These are phyloP conservation scores for Kickxella alabastrina DNA, from an alignment of 192 early-diverging fungal species.

Conservation along the genomic window DNA sequence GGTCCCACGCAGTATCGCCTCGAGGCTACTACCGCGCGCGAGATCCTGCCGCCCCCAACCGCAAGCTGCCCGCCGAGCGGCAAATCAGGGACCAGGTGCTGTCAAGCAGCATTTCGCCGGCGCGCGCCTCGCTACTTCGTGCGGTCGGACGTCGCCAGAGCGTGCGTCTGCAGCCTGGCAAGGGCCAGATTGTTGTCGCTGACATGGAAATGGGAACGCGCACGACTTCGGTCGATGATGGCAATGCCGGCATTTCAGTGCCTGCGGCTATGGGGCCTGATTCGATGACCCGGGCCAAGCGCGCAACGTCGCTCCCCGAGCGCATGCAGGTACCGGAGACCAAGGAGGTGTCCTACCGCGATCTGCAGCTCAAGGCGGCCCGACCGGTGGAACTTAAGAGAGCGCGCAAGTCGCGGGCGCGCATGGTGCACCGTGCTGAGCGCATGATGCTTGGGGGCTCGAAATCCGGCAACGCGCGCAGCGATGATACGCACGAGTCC, in stretches of 20 bases:
- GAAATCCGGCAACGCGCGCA: slow-evolving; percentile 4
- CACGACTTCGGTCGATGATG: slow-evolving; percentile 5
- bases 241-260: slow-evolving; percentile 9
- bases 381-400: slow-evolving; percentile 21
- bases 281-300: slow-evolving; percentile 32
- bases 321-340: slow-evolving; percentile 50
- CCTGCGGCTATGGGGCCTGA: slow-evolving; percentile 18
- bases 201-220: slow-evolving; percentile 29
- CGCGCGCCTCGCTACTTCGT: slow-evolving; percentile 45
- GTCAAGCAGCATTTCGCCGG: slow-evolving; percentile 34
- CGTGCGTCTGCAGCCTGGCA: slow-evolving; percentile 48
- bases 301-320: slow-evolving; percentile 47
- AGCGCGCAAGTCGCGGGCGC: slow-evolving; percentile 21
- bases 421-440: slow-evolving; percentile 38
- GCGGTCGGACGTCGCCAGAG: slow-evolving; percentile 51
- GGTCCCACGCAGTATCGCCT: slow-evolving; percentile 17
- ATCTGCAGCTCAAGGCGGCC: slow-evolving; percentile 40
- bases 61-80: slow-evolving; percentile 22
- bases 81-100: not conserved
- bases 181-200: slow-evolving; percentile 48
- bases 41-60: slow-evolving; percentile 46
- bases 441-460: slow-evolving; percentile 43
- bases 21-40: slow-evolving; percentile 48
- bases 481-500: not conserved
- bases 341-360: slow-evolving; percentile 46